These are phyloP conservation scores for Globisporangium alternatum DNA, from an alignment of 352 stramenopile genomes.

Conservation along the genomic window DNA sequence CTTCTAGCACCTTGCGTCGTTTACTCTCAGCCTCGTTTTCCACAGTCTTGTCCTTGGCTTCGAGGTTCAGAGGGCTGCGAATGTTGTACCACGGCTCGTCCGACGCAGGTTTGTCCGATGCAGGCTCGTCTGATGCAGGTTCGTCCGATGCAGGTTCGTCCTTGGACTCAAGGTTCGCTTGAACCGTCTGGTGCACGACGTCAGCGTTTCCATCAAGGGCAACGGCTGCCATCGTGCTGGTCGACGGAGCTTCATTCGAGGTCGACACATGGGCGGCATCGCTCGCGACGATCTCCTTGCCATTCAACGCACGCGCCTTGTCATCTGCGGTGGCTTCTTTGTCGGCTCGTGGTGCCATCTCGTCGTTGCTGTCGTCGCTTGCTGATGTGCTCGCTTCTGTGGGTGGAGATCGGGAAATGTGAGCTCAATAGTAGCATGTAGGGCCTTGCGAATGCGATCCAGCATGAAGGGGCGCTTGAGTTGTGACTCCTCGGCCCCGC, in stretches of 20 bases:
- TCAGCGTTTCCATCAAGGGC: background rate
- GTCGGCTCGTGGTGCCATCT: background rate
- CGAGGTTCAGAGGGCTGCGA: background rate
- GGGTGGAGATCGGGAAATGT: slow-evolving; percentile 1
- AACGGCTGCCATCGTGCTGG: background rate
- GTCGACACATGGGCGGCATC: background rate
- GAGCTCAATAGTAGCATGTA: background rate
- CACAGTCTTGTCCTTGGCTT: background rate
- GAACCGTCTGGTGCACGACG: background rate
- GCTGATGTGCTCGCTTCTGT: background rate
- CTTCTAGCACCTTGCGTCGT: too few species aligned
- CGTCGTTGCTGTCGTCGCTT: background rate
- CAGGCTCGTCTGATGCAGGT: too few species aligned
- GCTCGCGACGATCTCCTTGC: background rate
- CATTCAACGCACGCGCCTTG: background rate
- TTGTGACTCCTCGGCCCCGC: background rate
- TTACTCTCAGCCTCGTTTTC: too few species aligned
- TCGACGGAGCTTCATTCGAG: background rate
- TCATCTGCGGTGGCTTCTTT: background rate
- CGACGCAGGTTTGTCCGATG: too few species aligned
- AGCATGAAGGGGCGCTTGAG: background rate
- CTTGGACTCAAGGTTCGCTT: background rate
- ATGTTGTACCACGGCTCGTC: slow-evolving; percentile 1
- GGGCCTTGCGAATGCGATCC: background rate
- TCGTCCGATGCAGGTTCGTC: background rate